Evolutionary conservation across 768 basidiomycete species (phyloP), one percentile per base, ranked within the genome.

Genomic region (Coprinopsis cinerea): DNA sequence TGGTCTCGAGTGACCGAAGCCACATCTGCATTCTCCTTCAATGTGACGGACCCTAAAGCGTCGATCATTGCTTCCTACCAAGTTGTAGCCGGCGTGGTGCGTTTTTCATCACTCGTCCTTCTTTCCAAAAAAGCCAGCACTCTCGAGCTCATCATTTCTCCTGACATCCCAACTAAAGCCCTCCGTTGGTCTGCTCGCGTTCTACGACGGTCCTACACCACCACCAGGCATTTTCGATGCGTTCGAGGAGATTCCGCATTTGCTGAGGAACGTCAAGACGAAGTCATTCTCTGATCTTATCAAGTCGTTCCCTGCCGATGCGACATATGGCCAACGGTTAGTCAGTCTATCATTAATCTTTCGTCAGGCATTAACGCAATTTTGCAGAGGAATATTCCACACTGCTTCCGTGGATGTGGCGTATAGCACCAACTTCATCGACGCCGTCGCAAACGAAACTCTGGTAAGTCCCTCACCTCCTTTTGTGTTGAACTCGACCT

Each of bases 161-260:
- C 20, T 20, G 18, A 1, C 17, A 27, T 35, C 18, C 20, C 17
- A 15, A 4, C 6, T 23, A 6, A 39, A 53, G 49, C 43, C 49
- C 37, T 37, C 52, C n/a, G 47, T 67, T 14, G 55, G 53, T 7
- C 58, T 63, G 4, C 35, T 79, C 2, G 46, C 83, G n/a, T 86
- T 85, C 61, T 85, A 85, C 56, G 76, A 85, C 53, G 75, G 50
- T 0, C 81, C 82, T 15, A 65, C 57, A 0, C 71, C 71, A 0
- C 79, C 78, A 0, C 44, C 53, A 0, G 78, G 75, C 1, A 70
- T 78, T 26, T 81, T 81, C 49, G 77, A 81, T 48, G 67, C 68
- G 2, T 77, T 78, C 60, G 48, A 79, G 15, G 63, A 61, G 1
- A 73, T 81, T 26, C 72, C 74, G 1, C 47, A 58, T 15, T 40